Evolutionary conservation across 345 rosid genomes (phyloP), one percentile per base, ranked within the genome.

Genomic region (Gossypium anomalum): DNA sequence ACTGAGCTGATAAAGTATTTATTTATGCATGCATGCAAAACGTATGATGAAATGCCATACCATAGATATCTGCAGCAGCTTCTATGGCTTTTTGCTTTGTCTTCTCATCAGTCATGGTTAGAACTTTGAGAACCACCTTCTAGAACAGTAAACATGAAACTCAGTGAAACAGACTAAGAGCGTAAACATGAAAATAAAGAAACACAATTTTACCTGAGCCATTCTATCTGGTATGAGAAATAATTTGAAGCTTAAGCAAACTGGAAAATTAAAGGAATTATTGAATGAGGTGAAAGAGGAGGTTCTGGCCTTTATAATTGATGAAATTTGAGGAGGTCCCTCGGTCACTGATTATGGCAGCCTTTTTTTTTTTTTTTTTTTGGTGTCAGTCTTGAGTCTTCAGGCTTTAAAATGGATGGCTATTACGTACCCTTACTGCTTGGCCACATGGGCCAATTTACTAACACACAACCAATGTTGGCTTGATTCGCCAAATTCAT

Each of bases 101-200:
- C 77, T 85, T 94, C 0, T 91, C 98, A 73, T 94, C 97, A 9
- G 95, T 91, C 97, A 94, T 94, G 78, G 97, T 92, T 81, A 91
- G 72, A 38, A 94, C 88, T 89, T 89, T 94, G 67, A 94, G 52
- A 64, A 94, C 91, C 80, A 90, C 83, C 82, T 94, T 94, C 93
- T 70, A 63, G 12, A 45, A n/a, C 20, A 22, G 27, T 7, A 15
- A 59, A 60, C 47, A 45, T 66, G 1, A 52, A 17, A 52, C 53
- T 34, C 41, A 5, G 41, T 34, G 41, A 34, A 2, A 12, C 7
- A 71, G 5, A 58, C 12, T 23, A 58, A 10, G 5, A 23, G 38
- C 61, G 66, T 64, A 63, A 88, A 52, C 16, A 48, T 15, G 58
- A 49, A 61, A 70, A 75, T 56, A 56, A 67, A 15, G 1, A 23